Evolutionary conservation across 2,329 filamentous ascomycete species (phyloP).

Genomic region (Lithohypha guttulata): DNA sequence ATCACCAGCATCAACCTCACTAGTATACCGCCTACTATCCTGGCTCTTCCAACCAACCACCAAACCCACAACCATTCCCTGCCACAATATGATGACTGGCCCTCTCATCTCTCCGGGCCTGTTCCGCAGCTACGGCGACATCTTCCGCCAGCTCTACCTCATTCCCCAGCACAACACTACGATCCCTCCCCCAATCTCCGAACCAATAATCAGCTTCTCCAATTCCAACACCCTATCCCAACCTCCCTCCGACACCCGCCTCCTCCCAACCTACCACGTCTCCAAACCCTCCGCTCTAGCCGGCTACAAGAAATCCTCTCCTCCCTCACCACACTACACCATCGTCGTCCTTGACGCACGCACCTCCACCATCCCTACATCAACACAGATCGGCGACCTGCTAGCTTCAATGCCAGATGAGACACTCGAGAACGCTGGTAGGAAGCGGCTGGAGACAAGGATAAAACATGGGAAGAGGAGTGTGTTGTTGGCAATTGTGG

Average conservation of each 20-base stretch:
- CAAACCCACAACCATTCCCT: constrained; percentile 10
- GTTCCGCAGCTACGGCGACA: constrained; percentile 55
- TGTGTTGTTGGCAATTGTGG: constrained; percentile 77
- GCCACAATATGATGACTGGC: constrained; percentile 29
- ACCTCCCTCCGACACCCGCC: constrained; percentile 40
- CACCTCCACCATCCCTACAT: constrained; percentile 58
- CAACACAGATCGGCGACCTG: constrained; percentile 59
- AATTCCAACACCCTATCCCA: constrained; percentile 11
- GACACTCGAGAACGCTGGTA: constrained; percentile 42
- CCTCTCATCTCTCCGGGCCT: constrained; percentile 54
- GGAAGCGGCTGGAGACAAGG: constrained; percentile 55
- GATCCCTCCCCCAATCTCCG: constrained; percentile 24
- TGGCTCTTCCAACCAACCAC: constrained; percentile 28
- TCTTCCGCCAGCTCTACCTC: constrained; percentile 67
- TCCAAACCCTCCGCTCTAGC: constrained; percentile 58
- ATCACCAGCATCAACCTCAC: constrained; percentile 7
- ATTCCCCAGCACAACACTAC: constrained; percentile 59
- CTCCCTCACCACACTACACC: constrained; percentile 69
- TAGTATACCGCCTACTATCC: constrained; percentile 48
- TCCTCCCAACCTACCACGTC: constrained; percentile 66
- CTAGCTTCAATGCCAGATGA: constrained; percentile 64
- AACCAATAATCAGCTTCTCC: constrained; percentile 11
- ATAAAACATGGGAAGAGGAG: constrained; percentile 77
- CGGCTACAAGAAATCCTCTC: constrained; percentile 67
- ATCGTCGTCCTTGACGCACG: constrained; percentile 72